Evolutionary conservation across 768 basidiomycete genomes (phyloP).

Genomic region (Mycena epipterygia): DNA sequence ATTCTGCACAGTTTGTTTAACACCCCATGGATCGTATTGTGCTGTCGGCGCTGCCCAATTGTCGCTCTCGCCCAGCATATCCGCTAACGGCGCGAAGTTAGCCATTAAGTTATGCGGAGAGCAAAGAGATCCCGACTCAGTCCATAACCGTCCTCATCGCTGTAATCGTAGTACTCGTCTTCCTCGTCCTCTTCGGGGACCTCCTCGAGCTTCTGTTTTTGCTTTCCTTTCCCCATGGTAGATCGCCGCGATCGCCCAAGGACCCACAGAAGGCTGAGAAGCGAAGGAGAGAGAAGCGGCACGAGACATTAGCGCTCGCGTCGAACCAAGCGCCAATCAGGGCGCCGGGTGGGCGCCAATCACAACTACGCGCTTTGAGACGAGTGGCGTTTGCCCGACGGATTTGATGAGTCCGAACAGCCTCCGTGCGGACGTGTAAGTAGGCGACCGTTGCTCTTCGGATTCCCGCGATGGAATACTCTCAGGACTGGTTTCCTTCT

Average conservation of each 20-base stretch:
- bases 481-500: constrained; percentile 2
- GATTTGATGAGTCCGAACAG: neutral
- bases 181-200: constrained; percentile 32
- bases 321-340: neutral
- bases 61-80: constrained; percentile 11
- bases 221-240: constrained; percentile 35
- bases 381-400: no score
- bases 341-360: neutral
- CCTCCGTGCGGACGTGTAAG: neutral
- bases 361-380: neutral
- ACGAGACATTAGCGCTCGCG: constrained; percentile 21
- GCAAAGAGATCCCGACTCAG: constrained; percentile 16
- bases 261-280: constrained; percentile 1
- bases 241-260: constrained; percentile 28
- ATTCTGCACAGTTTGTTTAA: constrained; percentile 3
- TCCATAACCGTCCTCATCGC: constrained; percentile 24
- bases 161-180: constrained; percentile 34
- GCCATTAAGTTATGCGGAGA: neutral
- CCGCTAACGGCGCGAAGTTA: constrained; percentile 22
- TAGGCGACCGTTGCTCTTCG: neutral
- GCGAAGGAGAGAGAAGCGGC: constrained; percentile 6
- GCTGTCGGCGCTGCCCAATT: constrained; percentile 24
- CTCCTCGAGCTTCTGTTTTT: constrained; percentile 32
- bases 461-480: neutral
- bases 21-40: constrained; percentile 27